Conservation (phyloP, 768 basidiomycete genomes). For the Pulveroboletus sp. region DNA sequence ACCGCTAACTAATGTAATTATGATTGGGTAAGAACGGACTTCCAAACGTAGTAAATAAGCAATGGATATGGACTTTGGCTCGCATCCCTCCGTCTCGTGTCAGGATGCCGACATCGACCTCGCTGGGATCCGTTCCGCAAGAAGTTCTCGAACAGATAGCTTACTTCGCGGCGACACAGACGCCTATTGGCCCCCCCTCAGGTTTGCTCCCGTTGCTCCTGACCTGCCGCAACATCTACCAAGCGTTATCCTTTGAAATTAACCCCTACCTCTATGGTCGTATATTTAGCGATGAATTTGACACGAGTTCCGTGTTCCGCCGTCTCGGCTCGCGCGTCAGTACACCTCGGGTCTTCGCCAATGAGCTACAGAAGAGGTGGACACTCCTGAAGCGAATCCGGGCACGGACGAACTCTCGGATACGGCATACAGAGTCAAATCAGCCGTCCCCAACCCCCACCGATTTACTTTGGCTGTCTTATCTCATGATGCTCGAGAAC, state of each 20-base stretch:
- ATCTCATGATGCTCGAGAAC: constrained; percentile 78
- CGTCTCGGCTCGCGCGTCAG: constrained; percentile 43
- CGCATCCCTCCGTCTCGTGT: too few relatives aligned
- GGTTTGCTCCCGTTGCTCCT: constrained; percentile 52
- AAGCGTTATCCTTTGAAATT: constrained; percentile 42
- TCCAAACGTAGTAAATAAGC: not conserved
- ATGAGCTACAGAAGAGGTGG: constrained; percentile 64
- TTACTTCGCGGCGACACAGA: constrained; percentile 51
- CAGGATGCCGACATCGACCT: constrained; percentile 13
- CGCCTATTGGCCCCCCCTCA: constrained; percentile 56
- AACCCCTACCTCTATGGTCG: constrained; percentile 72
- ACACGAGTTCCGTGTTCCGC: constrained; percentile 44
- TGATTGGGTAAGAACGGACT: too few relatives aligned
- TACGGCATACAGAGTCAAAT: constrained; percentile 18
- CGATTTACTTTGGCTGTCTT: constrained; percentile 61
- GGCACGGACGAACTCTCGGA: constrained; percentile 25
- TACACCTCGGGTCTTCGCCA: constrained; percentile 44
- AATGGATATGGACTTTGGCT: too few relatives aligned
- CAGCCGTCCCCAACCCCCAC: constrained; percentile 12
- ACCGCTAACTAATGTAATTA: too few relatives aligned
- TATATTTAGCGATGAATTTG: constrained; percentile 67
- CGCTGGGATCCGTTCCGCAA: constrained; percentile 54
- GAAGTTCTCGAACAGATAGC: constrained; percentile 81
- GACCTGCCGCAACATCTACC: constrained; percentile 45
- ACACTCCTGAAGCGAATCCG: constrained; percentile 53